Evolutionary conservation across 441 rosid species (phyloP).

Genomic region (Daphne laureola): DNA sequence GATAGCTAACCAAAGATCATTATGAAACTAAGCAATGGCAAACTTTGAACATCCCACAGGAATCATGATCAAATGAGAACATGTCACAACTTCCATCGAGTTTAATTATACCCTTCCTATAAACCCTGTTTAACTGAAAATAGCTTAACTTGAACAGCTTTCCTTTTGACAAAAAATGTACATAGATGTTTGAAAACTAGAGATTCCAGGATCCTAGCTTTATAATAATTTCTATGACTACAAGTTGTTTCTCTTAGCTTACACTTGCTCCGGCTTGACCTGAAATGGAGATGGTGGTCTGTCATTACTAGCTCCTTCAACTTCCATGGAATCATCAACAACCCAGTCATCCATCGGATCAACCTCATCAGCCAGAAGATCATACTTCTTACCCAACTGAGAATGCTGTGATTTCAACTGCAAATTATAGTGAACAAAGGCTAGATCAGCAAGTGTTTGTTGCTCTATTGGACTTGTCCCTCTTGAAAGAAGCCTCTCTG

Average conservation of each 20-base stretch:
- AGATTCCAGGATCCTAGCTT: too few species aligned
- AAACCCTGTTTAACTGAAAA: too few species aligned
- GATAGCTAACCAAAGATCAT: too few species aligned
- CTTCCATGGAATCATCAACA: background rate
- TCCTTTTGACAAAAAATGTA: too few species aligned
- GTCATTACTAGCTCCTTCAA: background rate
- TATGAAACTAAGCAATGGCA: too few species aligned
- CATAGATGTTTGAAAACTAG: too few species aligned
- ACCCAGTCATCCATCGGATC: conserved; percentile 24
- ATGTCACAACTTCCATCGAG: too few species aligned
- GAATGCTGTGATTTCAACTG: conserved; percentile 27
- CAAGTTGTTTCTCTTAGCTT: background rate
- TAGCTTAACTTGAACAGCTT: too few species aligned
- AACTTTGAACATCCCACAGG: too few species aligned
- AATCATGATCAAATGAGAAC: too few species aligned
- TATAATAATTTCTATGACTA: too few species aligned
- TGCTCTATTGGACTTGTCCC: conserved; percentile 22
- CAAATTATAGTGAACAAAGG: conserved; percentile 40
- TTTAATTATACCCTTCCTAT: too few species aligned
- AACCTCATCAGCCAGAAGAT: conserved; percentile 14
- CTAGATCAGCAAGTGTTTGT: conserved; percentile 21
- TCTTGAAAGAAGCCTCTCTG: conserved; percentile 32
- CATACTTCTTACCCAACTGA: conserved; percentile 6
- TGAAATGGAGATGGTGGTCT: background rate
- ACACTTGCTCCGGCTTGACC: conserved; percentile 13